Evolutionary conservation across 495 filamentous ascomycete species (phyloP), one percentile per base, ranked within the genome.

Genomic region (Xanthoparmelia taractica): DNA sequence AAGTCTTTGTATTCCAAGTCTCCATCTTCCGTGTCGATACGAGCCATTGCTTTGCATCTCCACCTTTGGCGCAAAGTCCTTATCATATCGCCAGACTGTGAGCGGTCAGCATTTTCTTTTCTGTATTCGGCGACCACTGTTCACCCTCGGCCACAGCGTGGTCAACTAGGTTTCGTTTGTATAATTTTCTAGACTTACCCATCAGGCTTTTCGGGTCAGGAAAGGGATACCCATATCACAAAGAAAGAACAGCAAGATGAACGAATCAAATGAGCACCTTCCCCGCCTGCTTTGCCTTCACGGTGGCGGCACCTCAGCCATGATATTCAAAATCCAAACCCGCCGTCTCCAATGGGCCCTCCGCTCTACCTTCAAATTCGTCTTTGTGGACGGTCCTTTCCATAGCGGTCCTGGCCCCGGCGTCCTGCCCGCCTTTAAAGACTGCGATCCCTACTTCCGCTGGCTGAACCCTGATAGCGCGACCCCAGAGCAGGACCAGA

Each of bases 341-440:
- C 62, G 66, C 63, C 58, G 64, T 41, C 62, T 70, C 33, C 57
- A 61, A 45, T 56, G 60, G 55, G 43, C 63, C 43, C 68, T 67
- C 6, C 50, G 59, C 20, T 4, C 57, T 11, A 31, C 62, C 17
- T 76, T 76, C 61, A 62, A 69, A 25, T 71, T 75, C 61, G 61
- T 76, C 34, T 77, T 73, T 61, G 58, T 71, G 57, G 68, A 73
- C 37, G 74, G 55, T 0, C 74, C 74, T 5, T 72, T 73, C 25
- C 34, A 48, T 23, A 56, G 65, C n/a, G 58, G 43, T 1, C 43
- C 74, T 37, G 74, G 74, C 5, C 74, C 74, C 0, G 74, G 70
- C 13, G 70, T 77, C 4, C 58, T 75, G 12, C 74, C 74, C 2
- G 56, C 69, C 31, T 77, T 77, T 54, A 73, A 71, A 48, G 71